These are phyloP conservation scores for Durotheca rogersii DNA, from an alignment of 495 filamentous ascomycete species.

Conservation along the genomic window DNA sequence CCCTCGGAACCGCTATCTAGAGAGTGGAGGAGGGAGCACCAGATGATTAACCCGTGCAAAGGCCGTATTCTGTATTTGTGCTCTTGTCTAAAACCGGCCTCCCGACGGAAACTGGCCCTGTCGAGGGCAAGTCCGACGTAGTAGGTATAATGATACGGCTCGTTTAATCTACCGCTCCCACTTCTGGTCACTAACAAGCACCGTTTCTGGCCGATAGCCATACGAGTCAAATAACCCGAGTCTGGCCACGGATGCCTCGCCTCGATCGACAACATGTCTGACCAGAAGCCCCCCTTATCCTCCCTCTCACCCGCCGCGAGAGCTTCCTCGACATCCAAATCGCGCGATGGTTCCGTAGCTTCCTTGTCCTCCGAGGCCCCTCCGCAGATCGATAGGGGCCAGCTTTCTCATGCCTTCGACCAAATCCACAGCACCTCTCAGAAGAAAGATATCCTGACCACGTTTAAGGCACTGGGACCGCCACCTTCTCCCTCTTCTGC, in stretches of 20 bases:
- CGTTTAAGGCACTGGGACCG: conserved; percentile 81
- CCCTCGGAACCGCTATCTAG: too few species aligned
- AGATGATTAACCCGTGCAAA: too few species aligned
- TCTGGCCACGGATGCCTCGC: conserved; percentile 20
- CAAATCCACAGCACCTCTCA: conserved; percentile 82
- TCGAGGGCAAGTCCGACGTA: too few species aligned
- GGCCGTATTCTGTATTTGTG: too few species aligned
- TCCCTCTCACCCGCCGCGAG: conserved; percentile 30
- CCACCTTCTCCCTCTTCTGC: conserved; percentile 55
- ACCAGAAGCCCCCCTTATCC: conserved; percentile 30
- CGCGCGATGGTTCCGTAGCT: conserved; percentile 63
- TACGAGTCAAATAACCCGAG: too few species aligned
- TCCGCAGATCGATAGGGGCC: conserved; percentile 63
- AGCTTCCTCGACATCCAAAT: conserved; percentile 38
- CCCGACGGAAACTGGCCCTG: too few species aligned
- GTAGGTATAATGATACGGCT: too few species aligned
- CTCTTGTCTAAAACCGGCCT: too few species aligned
- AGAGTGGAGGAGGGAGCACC: too few species aligned
- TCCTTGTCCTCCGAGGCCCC: conserved; percentile 61
- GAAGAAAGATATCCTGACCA: conserved; percentile 75
- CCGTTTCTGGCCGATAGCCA: background rate
- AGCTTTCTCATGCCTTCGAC: conserved; percentile 71
- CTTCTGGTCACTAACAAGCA: background rate
- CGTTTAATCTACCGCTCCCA: background rate
- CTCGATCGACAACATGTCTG: conserved; percentile 27